Percentiles rank a stretch among this genome's conserved stretches.
phyloP scores from a whole-genome alignment of 805 yeast genomes.

The Candida palmyrensis region DNA sequence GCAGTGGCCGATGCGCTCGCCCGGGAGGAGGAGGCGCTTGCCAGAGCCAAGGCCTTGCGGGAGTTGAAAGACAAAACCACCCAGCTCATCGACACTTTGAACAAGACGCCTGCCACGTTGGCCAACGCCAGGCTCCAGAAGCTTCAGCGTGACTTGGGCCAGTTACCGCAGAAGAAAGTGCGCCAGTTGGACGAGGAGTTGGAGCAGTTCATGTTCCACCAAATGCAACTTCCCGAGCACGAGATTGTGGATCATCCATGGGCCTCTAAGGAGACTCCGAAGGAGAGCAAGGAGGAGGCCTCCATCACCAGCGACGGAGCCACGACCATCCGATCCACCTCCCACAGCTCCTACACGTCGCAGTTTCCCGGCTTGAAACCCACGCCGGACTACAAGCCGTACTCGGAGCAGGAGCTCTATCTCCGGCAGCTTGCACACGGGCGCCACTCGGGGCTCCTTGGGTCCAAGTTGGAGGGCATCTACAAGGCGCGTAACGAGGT shows the following conservation, averaged over 20 bases:
- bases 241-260: conserved; percentile 32
- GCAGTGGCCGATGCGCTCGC: conserved; percentile 42
- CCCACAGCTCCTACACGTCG: conserved; percentile 23
- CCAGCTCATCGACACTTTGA: conserved; percentile 25
- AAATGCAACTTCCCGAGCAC: conserved; percentile 26
- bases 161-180: conserved; percentile 26
- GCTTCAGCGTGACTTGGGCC: conserved; percentile 25
- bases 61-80: conserved; percentile 25
- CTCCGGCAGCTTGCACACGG: conserved; percentile 68
- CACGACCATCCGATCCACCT: conserved; percentile 22
- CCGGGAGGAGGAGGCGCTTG: conserved; percentile 35
- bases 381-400: conserved; percentile 58
- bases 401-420: conserved; percentile 71
- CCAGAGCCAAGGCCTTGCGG: conserved; percentile 28
- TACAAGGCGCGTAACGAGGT: conserved; percentile 69
- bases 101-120: conserved; percentile 27
- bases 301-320: not conserved
- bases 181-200: conserved; percentile 36
- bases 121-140: conserved; percentile 23
- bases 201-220: conserved; percentile 29
- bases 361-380: conserved; percentile 61
- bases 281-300: conserved; percentile 1
- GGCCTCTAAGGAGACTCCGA: conserved; percentile 11
- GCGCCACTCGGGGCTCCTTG: conserved; percentile 49
- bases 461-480: conserved; percentile 58